Evolutionary conservation across 345 rosid genomes (phyloP), one percentile per base, ranked within the genome.

Genomic region (Geranium rotundifolium): DNA sequence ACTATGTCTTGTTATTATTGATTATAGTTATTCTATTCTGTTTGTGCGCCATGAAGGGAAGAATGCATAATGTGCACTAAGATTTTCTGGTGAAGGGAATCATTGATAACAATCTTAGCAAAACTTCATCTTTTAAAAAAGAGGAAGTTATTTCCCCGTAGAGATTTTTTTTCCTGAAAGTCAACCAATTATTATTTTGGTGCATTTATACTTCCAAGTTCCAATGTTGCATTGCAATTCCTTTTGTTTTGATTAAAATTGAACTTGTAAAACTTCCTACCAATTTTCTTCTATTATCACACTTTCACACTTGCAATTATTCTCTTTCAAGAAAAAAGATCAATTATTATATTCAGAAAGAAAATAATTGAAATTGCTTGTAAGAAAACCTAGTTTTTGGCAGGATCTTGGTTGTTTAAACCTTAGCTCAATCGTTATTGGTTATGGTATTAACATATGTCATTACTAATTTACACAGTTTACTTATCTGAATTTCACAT

Each of bases 401-500:
- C 52, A 7, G 52, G 52, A 46, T 7, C 52, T 46, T 46, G 16
- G 52, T 7, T 46, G 12, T 14, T 46, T 46, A 14, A 46, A 4
- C 16, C 16, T 0, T 46, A 12, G 52, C 52, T 46, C 52, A 46
- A 46, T 46, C 10, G 15, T 46, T 7, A 7, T 34, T 34, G 41
- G 41, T 34, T 34, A 34, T 34, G 41, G 10, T 34, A 34, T 39
- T 19, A 2, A 1, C 27, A 29, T 57, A 29, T 54, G 20, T 20
- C 41, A 19, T 71, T 67, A 63, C 68, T 61, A 57, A 41, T 73
- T 67, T 71, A 50, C 61, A 66, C 31, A 50, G 55, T 41, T 55
- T 10, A 19, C 6, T 65, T 56, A 18, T 65, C 50, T 54, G 17
- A 65, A 17, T 56, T 49, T 71, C 64, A 62, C 62, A 50, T 75